Evolutionary conservation across 305 asterid genomes (phyloP).

Genomic region (Caryopteris hybrid): DNA sequence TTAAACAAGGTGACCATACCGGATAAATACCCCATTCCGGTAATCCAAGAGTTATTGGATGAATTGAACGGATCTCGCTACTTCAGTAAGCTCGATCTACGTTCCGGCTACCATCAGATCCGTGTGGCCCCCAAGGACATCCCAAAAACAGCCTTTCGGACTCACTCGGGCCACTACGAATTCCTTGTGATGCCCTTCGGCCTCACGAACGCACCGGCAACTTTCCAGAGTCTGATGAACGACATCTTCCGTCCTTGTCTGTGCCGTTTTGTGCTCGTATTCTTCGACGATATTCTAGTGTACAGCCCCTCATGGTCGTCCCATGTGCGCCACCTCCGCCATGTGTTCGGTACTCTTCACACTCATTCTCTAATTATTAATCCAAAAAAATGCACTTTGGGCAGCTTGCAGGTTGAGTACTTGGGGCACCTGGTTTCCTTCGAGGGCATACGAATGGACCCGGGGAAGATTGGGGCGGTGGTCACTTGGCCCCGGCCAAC

Average conservation of each 20-base stretch:
- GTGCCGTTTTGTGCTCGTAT: not conserved
- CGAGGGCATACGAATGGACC: not conserved
- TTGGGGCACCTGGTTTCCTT: not conserved
- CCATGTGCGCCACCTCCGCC: not conserved
- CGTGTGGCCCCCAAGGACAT: not conserved
- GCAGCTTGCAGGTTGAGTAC: not conserved
- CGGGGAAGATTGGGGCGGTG: not conserved
- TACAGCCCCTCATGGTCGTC: too few relatives aligned
- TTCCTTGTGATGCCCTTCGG: not conserved
- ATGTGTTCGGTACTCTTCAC: not conserved
- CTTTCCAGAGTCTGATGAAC: not conserved
- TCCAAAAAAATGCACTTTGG: not conserved
- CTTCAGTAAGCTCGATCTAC: not conserved
- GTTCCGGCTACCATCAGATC: not conserved
- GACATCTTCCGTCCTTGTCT: not conserved
- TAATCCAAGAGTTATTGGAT: not conserved
- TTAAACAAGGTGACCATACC: not conserved
- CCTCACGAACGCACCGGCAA: not conserved
- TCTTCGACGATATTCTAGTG: too few relatives aligned
- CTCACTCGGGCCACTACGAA: not conserved
- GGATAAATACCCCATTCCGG: not conserved
- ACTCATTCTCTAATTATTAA: not conserved
- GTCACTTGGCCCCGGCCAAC: not conserved
- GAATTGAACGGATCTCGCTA: not conserved
- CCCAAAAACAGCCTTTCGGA: not conserved